Percentiles rank a stretch among this genome's conserved stretches.
Evolutionary conservation across 805 yeast genomes (phyloP).

Genomic region (Starmerella potacharoeniae): DNA sequence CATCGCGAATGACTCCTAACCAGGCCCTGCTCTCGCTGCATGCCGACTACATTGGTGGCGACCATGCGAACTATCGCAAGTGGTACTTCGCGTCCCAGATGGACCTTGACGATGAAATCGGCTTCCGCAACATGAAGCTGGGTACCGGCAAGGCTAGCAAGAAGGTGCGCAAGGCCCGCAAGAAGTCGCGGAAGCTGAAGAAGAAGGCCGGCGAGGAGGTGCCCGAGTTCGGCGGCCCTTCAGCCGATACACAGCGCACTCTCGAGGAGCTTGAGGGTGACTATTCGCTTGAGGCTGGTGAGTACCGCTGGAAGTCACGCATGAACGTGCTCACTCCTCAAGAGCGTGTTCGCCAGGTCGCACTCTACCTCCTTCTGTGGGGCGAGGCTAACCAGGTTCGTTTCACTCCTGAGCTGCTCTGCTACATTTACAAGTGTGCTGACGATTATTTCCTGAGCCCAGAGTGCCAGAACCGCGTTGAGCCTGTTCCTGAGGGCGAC

Average conservation of each 20-base stretch:
- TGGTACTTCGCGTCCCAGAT: slow-evolving; percentile 88
- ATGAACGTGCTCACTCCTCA: slow-evolving; percentile 45
- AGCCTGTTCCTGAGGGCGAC: slow-evolving; percentile 47
- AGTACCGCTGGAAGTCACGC: slow-evolving; percentile 61
- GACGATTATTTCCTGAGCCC: slow-evolving; percentile 81
- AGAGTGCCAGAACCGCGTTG: slow-evolving; percentile 65
- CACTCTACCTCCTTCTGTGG: slow-evolving; percentile 55
- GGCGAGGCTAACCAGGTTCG: slow-evolving; percentile 81
- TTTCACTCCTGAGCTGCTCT: slow-evolving; percentile 78
- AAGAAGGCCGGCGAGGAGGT: slow-evolving; percentile 34
- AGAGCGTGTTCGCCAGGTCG: slow-evolving; percentile 56
- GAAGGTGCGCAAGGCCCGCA: slow-evolving; percentile 40
- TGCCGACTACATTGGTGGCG: slow-evolving; percentile 88
- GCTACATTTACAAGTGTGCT: slow-evolving; percentile 93
- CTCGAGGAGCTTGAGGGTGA: slow-evolving; percentile 60
- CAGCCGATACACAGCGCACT: slow-evolving; percentile 42
- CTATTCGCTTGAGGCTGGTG: slow-evolving; percentile 61
- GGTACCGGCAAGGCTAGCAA: slow-evolving; percentile 37
- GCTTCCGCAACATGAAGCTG: slow-evolving; percentile 45
- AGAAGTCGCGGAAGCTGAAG: slow-evolving; percentile 27
- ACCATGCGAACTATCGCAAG: slow-evolving; percentile 69
- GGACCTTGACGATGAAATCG: slow-evolving; percentile 60
- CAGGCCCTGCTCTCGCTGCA: slow-evolving; percentile 68
- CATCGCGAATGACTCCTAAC: slow-evolving; percentile 63
- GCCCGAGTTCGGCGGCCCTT: slow-evolving; percentile 27